Evolutionary conservation across 1,284 basidiomycete species (phyloP).

Genomic region (Boletus hoseneyae): DNA sequence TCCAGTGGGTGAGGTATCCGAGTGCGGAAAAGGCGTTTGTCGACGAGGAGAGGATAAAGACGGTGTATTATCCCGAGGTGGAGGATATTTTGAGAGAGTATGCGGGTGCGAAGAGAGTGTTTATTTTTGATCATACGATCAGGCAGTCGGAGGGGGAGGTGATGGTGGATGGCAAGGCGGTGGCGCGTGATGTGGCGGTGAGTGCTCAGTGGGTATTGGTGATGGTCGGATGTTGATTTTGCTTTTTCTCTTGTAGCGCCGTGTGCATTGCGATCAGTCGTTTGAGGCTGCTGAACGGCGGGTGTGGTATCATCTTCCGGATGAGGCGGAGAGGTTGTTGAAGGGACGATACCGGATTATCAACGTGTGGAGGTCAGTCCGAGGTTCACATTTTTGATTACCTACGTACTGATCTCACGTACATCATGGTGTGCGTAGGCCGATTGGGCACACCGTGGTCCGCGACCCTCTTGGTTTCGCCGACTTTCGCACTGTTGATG

Average conservation of each 20-base stretch:
- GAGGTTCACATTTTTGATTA: too few species aligned
- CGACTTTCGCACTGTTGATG: slow-evolving; percentile 41
- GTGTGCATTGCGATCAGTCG: too few species aligned
- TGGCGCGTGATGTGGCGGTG: not conserved
- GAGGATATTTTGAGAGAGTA: not conserved
- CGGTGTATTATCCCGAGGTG: not conserved
- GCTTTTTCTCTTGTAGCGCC: not conserved
- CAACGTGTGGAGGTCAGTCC: not conserved
- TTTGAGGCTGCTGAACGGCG: too few species aligned
- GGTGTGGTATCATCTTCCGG: not conserved
- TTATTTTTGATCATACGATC: not conserved
- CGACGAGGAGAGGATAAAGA: not conserved
- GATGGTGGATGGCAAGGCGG: not conserved
- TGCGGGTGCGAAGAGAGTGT: not conserved
- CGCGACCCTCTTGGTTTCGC: slow-evolving; percentile 46
- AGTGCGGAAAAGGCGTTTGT: not conserved
- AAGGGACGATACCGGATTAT: not conserved
- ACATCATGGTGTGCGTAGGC: slow-evolving; percentile 12
- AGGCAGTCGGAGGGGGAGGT: not conserved
- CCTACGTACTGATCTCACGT: not conserved
- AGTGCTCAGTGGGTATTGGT: not conserved
- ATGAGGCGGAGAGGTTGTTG: too few species aligned
- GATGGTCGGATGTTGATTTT: too few species aligned
- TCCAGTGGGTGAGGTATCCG: slow-evolving; percentile 31
- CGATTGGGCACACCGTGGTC: slow-evolving; percentile 40